phyloP scores from a whole-genome alignment of 2,329 filamentous ascomycete species.

The Penicillium sp. region DNA sequence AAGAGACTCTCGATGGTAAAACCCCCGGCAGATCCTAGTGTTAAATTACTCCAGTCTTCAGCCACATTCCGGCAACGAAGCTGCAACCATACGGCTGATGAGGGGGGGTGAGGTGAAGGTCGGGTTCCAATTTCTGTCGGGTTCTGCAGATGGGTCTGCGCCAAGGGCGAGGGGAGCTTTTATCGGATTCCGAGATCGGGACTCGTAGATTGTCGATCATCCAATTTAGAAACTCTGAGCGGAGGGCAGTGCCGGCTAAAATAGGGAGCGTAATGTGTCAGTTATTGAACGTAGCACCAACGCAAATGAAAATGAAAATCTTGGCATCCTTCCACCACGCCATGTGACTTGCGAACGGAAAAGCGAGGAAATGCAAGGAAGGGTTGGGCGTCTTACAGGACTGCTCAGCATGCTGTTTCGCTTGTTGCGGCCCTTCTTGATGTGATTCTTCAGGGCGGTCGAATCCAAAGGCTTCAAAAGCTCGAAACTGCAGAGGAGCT shows the following conservation, averaged over 20 bases:
- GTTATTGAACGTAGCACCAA: constrained; percentile 11
- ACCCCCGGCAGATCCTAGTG: constrained; percentile 7
- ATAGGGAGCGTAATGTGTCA: constrained; percentile 19
- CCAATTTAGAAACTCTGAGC: constrained; percentile 48
- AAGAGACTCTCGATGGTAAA: background rate
- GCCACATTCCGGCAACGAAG: constrained; percentile 11
- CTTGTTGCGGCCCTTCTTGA: constrained; percentile 96
- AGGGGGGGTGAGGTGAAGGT: constrained; percentile 1
- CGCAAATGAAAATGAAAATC: constrained; percentile 10
- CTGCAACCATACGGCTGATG: constrained; percentile 9
- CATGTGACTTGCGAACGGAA: constrained; percentile 24
- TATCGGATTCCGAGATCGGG: constrained; percentile 15
- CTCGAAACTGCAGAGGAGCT: constrained; percentile 95
- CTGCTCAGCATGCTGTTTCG: constrained; percentile 94
- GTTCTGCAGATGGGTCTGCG: constrained; percentile 11
- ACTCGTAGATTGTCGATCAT: constrained; percentile 9
- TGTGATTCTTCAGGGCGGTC: constrained; percentile 94
- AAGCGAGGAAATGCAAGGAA: constrained; percentile 24
- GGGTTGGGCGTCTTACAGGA: constrained; percentile 67
- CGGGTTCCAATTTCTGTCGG: constrained; percentile 14
- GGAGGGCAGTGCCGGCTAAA: constrained; percentile 49
- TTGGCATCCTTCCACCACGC: constrained; percentile 30
- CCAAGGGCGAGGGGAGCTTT: constrained; percentile 12
- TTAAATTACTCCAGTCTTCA: constrained; percentile 1
- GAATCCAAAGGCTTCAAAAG: constrained; percentile 95